A percentile compares a stretch with the other conserved stretches of the same genome.
phyloP scores from a whole-genome alignment of 441 rosid species.

The Lagerstroemia fauriei region DNA sequence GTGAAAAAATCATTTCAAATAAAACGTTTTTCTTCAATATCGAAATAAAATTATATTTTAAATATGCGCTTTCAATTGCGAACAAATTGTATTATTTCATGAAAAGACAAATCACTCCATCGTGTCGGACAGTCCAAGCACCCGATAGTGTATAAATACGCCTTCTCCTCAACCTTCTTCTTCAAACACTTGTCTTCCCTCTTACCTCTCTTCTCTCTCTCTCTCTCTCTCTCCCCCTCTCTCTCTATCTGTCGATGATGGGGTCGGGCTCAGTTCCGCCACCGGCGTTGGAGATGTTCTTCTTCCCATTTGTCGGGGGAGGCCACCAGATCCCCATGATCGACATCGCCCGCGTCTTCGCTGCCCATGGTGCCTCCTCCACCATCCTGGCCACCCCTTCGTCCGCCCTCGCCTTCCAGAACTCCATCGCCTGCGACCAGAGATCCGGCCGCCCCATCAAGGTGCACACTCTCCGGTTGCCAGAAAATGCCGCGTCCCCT shows the following conservation, averaged over 20 bases:
- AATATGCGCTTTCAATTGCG: no score
- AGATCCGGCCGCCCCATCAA: constrained; percentile 21
- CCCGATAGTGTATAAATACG: neutral
- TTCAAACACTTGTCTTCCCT: neutral
- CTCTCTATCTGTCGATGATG: neutral
- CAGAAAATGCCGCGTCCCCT: constrained; percentile 1
- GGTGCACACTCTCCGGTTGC: constrained; percentile 19
- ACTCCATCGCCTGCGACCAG: constrained; percentile 12
- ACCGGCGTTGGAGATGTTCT: constrained; percentile 43
- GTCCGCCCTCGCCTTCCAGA: constrained; percentile 12
- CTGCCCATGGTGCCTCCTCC: constrained; percentile 28
- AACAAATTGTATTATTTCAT: no score
- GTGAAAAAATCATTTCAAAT: no score
- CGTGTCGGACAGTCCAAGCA: neutral
- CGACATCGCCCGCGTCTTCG: constrained; percentile 48
- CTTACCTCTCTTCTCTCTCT: neutral
- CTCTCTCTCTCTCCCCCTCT: neutral
- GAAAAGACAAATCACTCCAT: neutral
- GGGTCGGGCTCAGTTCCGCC: constrained; percentile 6
- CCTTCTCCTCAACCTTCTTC: neutral
- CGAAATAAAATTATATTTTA: no score
- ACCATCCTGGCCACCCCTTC: constrained; percentile 31
- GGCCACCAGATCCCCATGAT: constrained; percentile 53
- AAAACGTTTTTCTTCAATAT: no score
- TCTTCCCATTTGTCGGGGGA: constrained; percentile 50